Evolutionary conservation across 768 basidiomycete genomes (phyloP).

Genomic region (Mycena metata): DNA sequence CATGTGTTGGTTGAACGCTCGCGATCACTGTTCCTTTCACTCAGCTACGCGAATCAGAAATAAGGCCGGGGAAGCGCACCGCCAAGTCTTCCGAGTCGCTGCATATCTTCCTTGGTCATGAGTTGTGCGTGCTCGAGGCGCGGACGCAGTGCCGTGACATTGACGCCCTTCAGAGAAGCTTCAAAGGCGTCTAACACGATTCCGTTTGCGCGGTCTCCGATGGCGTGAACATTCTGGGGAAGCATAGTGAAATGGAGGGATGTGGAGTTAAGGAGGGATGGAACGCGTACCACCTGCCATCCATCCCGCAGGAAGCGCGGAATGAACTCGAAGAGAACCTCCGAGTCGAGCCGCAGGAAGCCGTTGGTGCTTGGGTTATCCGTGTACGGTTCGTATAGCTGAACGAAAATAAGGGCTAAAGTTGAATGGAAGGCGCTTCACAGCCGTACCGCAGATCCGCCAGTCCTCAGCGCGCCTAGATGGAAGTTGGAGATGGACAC

Average conservation of each 20-base stretch:
- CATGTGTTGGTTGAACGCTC: conserved; percentile 95
- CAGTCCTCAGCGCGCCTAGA: conserved; percentile 11
- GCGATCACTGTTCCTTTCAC: conserved; percentile 75
- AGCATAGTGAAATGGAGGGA: not conserved
- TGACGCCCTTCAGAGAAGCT: conserved; percentile 59
- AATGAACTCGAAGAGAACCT: conserved; percentile 61
- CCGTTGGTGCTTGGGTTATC: conserved; percentile 69
- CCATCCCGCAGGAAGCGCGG: conserved; percentile 66
- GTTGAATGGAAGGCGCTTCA: too few species aligned
- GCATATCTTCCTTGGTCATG: conserved; percentile 76
- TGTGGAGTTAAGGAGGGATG: not conserved
- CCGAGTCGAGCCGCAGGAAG: conserved; percentile 65
- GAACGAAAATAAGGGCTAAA: not conserved
- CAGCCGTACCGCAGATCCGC: conserved; percentile 16
- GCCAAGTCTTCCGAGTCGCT: conserved; percentile 77
- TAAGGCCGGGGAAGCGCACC: conserved; percentile 58
- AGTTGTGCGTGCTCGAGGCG: conserved; percentile 96
- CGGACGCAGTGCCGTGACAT: conserved; percentile 70
- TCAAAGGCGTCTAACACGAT: conserved; percentile 91
- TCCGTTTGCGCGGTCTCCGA: conserved; percentile 92
- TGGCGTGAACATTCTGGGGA: conserved; percentile 85
- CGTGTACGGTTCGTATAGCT: conserved; percentile 72
- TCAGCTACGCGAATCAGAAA: not conserved
- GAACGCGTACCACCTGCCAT: conserved; percentile 69
- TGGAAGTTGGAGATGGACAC: not conserved